Base-by-base conservation (phyloP, 371 early-diverging fungal species). In the Mucor irregularis region DNA sequence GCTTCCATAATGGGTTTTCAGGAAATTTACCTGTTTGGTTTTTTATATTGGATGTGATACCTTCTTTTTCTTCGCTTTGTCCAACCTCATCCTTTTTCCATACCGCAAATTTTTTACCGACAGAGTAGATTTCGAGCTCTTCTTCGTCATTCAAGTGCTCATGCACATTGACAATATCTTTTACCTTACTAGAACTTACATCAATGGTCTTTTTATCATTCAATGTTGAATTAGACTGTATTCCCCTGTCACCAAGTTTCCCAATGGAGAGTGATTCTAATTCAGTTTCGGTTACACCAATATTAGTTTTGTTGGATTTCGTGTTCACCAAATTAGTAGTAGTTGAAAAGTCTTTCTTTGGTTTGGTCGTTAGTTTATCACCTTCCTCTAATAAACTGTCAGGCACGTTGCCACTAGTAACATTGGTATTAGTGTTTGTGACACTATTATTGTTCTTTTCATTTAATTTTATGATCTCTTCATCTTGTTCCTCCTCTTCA, bases 131-230 rank as follows among this genome's bases (percentile, higher is more conserved):
- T 43, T 65, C 65, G 35, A 56, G 22, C 6, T 60, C 61, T 21
- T 60, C 48, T 21, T 65, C 52, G 9, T 56, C 56, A 10, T 60
- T 60, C 28, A 60, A 30, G 33, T 43, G 50, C 26, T 65, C 65
- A 43, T 65, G 65, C 5, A 53, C 56, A 43, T 65, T 43, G 2
- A 65, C 39, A 31, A 65, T 65, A 11, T 65, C 45, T 30, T 56
- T 60, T 7, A 65, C 60, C 9, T 60, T 65, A 21, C 40, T 50
- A 1, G 37, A 19, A 0, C 21, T 37, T n/a, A 57, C 35, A 9
- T 51, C 52, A 11, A 37, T n/a, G n/a, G n/a, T n/a, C 4, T 45
- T 33, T 31, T 30, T 42, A 14, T 42, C 21, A 33, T 13, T n/a
- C 22, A n/a, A 7, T 17, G 30, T 30, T 11, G 24, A 2, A 8